These are phyloP conservation scores for Fusarium foetens DNA, from an alignment of 2,329 filamentous ascomycete species.

Conservation along the genomic window DNA sequence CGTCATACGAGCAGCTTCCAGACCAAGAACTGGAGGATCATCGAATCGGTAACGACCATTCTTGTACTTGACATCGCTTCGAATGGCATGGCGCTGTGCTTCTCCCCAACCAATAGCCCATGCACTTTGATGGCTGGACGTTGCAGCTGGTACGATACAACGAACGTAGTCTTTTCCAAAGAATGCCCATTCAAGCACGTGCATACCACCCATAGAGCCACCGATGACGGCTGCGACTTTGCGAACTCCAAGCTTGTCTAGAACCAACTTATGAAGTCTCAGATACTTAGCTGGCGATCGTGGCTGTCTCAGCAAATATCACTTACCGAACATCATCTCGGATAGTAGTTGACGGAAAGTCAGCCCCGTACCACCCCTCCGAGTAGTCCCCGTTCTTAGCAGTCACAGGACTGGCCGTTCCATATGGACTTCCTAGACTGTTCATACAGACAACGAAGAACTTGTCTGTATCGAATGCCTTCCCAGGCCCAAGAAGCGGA, in stretches of 20 bases:
- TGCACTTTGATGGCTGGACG: neutral
- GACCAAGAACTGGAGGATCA: neutral
- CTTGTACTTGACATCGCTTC: neutral
- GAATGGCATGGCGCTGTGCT: neutral
- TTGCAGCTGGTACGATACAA: neutral
- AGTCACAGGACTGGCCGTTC: neutral
- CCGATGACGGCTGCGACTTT: neutral
- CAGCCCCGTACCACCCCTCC: neutral
- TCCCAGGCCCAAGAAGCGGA: neutral
- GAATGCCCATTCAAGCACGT: neutral
- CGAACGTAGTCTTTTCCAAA: neutral
- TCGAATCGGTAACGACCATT: neutral
- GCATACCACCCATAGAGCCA: neutral
- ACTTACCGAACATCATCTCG: neutral
- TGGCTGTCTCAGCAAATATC: accelerated
- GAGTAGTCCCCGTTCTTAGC: neutral
- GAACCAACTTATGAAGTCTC: neutral
- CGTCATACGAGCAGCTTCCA: neutral
- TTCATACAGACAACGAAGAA: neutral
- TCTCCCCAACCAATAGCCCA: neutral
- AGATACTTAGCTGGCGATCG: accelerated
- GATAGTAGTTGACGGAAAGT: neutral
- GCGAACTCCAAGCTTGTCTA: neutral
- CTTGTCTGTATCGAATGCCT: neutral
- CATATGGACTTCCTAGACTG: neutral